Evolutionary conservation across 306 rosid genomes (phyloP), one percentile per base, ranked within the genome.

Genomic region (Glycine latifolia): DNA sequence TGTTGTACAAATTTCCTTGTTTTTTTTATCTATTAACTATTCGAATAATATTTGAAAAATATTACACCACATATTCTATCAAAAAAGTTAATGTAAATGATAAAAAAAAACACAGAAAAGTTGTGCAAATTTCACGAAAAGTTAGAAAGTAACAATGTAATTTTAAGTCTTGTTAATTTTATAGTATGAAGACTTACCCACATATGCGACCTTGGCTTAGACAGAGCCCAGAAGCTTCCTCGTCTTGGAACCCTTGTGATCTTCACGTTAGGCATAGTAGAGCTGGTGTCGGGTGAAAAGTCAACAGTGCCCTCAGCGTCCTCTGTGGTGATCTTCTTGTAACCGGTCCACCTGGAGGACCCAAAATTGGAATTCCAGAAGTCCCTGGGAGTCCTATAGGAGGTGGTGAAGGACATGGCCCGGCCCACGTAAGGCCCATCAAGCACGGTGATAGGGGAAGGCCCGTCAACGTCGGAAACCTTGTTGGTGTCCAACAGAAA

Each of bases 361-460:
- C 91, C 91, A 87, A 88, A 91, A 58, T 37, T 49, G 87, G 89
- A 77, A 76, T 67, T 71, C 83, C 86, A 81, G 37, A 37, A 6
- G 8, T 59, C 82, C 54, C 70, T 66, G 4, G 90, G 88, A 75
- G 78, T 89, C 53, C 94, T 81, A 44, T 87, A 83, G 9, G 90
- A 84, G 13, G 87, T 73, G 11, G 89, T 73, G 84, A 88, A 89
- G 11, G 97, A 90, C 84, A 86, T 56, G 71, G 94, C 87, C 76
- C 87, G 89, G 60, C 93, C 93, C 80, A 85, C 79, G 39, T 89
- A 89, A 35, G 98, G 98, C 67, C 94, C 94, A 44, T 90, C 93
- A 72, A 89, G 58, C 3, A 91, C 96, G 1, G 94, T 93, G 0
- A 94, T 89, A 5, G 98, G 98, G 3, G 97, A 89, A 63, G 90